phyloP scores from a whole-genome alignment of 306 rosid species.

The Hippophae rhamnoides region DNA sequence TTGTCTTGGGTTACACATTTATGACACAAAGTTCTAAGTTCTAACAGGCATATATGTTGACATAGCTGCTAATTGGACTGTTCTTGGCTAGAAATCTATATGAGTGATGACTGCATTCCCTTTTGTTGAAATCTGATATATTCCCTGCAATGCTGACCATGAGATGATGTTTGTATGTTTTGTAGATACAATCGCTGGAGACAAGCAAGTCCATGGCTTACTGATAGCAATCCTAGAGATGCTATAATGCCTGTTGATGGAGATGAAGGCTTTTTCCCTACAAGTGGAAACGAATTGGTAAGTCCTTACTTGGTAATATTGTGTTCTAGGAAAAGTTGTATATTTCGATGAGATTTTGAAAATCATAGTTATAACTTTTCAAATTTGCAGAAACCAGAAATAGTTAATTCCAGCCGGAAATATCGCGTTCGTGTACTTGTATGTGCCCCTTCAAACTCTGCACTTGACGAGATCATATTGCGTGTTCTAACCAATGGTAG shows the following conservation, averaged over 20 bases:
- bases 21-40: not conserved
- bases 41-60: not conserved
- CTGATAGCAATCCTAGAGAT: slow-evolving; percentile 64
- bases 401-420: slow-evolving; percentile 70
- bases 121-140: slow-evolving; percentile 1
- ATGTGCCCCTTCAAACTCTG: slow-evolving; percentile 94
- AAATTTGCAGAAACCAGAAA: slow-evolving; percentile 70
- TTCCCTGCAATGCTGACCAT: slow-evolving; percentile 9
- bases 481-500: slow-evolving; percentile 77
- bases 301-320: slow-evolving; percentile 16
- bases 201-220: slow-evolving; percentile 71
- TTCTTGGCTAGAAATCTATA: not conserved
- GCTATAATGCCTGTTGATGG: slow-evolving; percentile 70
- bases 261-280: slow-evolving; percentile 77
- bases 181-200: slow-evolving; percentile 61
- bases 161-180: slow-evolving; percentile 12
- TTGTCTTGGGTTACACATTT: not conserved
- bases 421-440: slow-evolving; percentile 85
- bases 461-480: slow-evolving; percentile 89
- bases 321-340: not conserved
- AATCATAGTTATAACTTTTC: slow-evolving; percentile 10
- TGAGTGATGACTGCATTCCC: slow-evolving; percentile 2
- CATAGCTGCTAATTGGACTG: not conserved
- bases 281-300: slow-evolving; percentile 75
- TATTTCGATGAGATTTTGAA: not conserved